These are phyloP conservation scores for Middelhovenomyces tepae DNA, from an alignment of 805 yeast genomes.

Conservation along the genomic window DNA sequence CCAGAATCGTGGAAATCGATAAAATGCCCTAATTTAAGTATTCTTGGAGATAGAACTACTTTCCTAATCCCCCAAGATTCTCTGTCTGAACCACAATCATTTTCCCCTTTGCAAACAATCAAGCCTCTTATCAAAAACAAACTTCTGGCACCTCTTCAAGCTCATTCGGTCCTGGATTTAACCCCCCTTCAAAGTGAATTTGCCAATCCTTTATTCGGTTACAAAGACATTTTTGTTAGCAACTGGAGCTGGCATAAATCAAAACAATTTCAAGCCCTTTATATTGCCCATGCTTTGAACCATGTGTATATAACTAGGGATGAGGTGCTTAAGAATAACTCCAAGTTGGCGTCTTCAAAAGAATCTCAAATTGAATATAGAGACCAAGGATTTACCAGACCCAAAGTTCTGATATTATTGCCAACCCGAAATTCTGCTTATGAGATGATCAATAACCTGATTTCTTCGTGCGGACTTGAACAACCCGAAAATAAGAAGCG, in stretches of 20 bases:
- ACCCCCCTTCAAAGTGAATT: conserved; percentile 42
- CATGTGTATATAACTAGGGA: conserved; percentile 86
- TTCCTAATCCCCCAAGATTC: background rate
- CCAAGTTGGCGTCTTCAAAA: conserved; percentile 39
- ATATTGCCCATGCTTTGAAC: conserved; percentile 64
- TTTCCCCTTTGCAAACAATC: background rate
- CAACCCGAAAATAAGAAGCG: conserved; percentile 76
- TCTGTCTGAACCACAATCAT: background rate
- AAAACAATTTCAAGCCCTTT: conserved; percentile 49
- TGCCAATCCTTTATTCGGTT: conserved; percentile 58
- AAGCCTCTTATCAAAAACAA: too few species aligned
- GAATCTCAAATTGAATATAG: conserved; percentile 56
- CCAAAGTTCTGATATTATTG: conserved; percentile 70
- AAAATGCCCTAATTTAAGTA: conserved; percentile 3
- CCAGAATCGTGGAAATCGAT: background rate
- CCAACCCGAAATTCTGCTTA: conserved; percentile 80
- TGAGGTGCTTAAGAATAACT: conserved; percentile 67
- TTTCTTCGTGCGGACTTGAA: conserved; percentile 53
- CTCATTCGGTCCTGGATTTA: conserved; percentile 22
- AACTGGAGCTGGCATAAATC: conserved; percentile 43
- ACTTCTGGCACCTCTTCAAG: too few species aligned
- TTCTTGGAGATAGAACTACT: background rate
- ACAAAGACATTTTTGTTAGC: conserved; percentile 63
- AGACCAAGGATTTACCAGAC: conserved; percentile 94
- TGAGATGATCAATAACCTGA: conserved; percentile 54